Conservation (phyloP, 1,139 yeast species). For the Scheffersomyces stambukii region DNA sequence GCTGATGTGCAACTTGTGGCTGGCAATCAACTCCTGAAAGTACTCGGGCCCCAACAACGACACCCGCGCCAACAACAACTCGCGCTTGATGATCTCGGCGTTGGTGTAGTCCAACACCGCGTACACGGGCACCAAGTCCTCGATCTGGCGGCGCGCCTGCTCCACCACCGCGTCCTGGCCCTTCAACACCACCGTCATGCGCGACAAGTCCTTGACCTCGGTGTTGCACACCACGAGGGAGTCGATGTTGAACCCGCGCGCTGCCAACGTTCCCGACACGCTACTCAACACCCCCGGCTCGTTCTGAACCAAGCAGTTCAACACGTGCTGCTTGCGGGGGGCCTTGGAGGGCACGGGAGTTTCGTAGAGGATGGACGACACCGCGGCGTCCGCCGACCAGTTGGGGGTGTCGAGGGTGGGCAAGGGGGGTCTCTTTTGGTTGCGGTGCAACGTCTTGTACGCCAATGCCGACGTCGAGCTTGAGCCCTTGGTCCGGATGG, state of each 20-base stretch:
- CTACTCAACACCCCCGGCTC: conserved; percentile 97
- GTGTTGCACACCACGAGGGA: conserved; percentile 95
- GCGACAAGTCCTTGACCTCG: conserved; percentile 88
- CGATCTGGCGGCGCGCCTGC: conserved; percentile 98
- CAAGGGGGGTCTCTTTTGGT: conserved; percentile 82
- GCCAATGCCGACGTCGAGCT: conserved; percentile 94
- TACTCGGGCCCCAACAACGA: conserved; percentile 95
- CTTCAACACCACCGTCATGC: conserved; percentile 93
- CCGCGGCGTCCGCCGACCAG: conserved; percentile 96
- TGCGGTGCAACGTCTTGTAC: conserved; percentile 84
- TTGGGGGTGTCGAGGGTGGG: conserved; percentile 94
- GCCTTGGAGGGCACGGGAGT: conserved; percentile 74
- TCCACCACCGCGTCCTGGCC: conserved; percentile 97
- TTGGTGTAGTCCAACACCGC: conserved; percentile 94
- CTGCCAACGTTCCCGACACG: conserved; percentile 93
- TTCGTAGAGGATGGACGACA: conserved; percentile 89
- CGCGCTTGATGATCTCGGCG: conserved; percentile 87
- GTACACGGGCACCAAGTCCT: conserved; percentile 95
- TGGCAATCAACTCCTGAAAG: conserved; percentile 89
- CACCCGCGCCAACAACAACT: conserved; percentile 83
- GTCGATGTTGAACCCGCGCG: conserved; percentile 96
- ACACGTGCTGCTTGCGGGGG: conserved; percentile 77
- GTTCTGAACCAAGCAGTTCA: conserved; percentile 95
- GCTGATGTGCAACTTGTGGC: conserved; percentile 57
- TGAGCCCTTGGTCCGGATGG: conserved; percentile 24